Evolutionary conservation across 2,329 filamentous ascomycete genomes (phyloP).

Genomic region (Phialocephala subalpina): DNA sequence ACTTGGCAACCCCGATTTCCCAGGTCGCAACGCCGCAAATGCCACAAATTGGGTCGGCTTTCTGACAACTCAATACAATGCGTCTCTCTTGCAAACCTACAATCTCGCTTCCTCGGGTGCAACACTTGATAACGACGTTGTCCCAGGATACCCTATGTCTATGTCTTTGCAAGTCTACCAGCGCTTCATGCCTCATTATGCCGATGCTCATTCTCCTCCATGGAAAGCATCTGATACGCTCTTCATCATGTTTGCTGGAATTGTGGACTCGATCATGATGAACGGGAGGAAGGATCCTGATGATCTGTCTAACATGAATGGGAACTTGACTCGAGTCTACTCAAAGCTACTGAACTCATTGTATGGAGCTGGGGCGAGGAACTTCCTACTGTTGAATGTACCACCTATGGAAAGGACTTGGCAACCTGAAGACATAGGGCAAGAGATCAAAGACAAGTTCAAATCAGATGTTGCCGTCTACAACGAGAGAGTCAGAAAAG

Average conservation of each 20-base stretch:
- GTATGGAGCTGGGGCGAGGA: conserved; percentile 13
- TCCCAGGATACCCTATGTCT: not conserved
- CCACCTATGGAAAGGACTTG: conserved; percentile 8
- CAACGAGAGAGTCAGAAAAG: not conserved
- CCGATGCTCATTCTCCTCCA: not conserved
- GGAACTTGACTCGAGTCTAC: not conserved
- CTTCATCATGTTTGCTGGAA: conserved; percentile 1
- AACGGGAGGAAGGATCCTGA: not conserved
- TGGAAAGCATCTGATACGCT: conserved; percentile 1
- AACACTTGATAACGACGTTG: not conserved
- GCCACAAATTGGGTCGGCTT: conserved; percentile 7
- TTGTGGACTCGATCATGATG: conserved; percentile 5
- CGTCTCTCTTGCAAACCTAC: conserved; percentile 3
- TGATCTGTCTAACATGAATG: not conserved
- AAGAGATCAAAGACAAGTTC: not conserved
- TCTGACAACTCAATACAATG: conserved; percentile 5
- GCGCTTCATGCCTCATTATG: not conserved
- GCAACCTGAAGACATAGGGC: not conserved
- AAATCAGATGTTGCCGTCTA: not conserved
- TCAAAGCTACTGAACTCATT: not conserved
- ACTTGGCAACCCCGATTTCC: conserved; percentile 6
- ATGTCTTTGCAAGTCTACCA: not conserved
- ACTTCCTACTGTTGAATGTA: conserved; percentile 7
- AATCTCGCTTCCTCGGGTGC: conserved; percentile 6
- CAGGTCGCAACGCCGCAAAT: not conserved